phyloP scores from a whole-genome alignment of 306 rosid genomes.

The Dalbergia oliveri region DNA sequence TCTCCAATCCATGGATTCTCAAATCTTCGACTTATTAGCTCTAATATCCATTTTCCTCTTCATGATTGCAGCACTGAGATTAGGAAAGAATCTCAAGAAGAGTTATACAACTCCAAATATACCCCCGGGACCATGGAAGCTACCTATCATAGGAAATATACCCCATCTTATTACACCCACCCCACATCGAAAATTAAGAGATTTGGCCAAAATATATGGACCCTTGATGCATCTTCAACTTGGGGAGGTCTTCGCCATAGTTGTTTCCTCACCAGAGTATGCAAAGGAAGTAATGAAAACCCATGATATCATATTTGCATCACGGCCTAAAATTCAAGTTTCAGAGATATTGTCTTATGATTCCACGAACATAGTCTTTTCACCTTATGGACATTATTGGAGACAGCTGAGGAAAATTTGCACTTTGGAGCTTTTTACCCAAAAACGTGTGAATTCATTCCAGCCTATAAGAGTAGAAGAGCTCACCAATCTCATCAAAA shows the following conservation, averaged over 20 bases:
- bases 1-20: not conserved
- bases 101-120: not conserved
- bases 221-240: conserved; percentile 49
- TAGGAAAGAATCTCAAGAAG: not conserved
- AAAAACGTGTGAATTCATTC: conserved; percentile 18
- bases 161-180: conserved; percentile 17
- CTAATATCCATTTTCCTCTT: not conserved
- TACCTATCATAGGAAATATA: conserved; percentile 45
- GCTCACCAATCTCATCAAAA: conserved; percentile 18
- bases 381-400: conserved; percentile 44
- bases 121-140: conserved; percentile 48
- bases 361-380: not conserved
- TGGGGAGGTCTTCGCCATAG: conserved; percentile 38
- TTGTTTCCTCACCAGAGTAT: conserved; percentile 45
- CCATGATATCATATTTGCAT: conserved; percentile 38
- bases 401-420: conserved; percentile 34
- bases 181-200: conserved; percentile 41
- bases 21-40: not conserved
- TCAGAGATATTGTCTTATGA: not conserved
- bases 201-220: conserved; percentile 44
- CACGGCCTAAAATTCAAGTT: conserved; percentile 25
- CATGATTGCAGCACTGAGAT: not conserved
- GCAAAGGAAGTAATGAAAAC: conserved; percentile 51
- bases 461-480: conserved; percentile 40
- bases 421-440: conserved; percentile 32